These are phyloP conservation scores for Pythium aristosporum DNA, from an alignment of 352 stramenopile genomes.

Conservation along the genomic window DNA sequence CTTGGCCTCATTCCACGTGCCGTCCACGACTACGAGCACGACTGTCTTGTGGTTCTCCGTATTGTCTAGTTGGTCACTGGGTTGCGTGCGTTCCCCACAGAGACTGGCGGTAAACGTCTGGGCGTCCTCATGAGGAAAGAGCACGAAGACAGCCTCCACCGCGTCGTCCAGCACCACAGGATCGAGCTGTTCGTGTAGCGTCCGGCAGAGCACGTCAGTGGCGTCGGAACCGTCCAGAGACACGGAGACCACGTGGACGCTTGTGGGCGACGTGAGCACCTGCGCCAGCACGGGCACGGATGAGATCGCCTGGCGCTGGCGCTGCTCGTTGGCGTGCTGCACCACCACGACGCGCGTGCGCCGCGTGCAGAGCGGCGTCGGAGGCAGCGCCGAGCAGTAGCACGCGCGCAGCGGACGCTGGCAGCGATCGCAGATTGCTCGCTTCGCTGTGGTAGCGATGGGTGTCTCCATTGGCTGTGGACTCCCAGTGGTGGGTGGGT, in stretches of 20 bases:
- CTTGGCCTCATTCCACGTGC: slow-evolving; percentile 83
- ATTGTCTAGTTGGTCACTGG: not conserved
- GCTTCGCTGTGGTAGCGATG: slow-evolving; percentile 7
- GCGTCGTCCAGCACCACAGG: not conserved
- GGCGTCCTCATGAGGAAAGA: slow-evolving; percentile 20
- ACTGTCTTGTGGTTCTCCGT: not conserved
- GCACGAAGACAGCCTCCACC: slow-evolving; percentile 17
- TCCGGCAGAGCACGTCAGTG: slow-evolving; percentile 17
- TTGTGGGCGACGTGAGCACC: slow-evolving; percentile 29
- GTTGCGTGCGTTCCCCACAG: not conserved
- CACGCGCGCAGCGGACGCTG: slow-evolving; percentile 45
- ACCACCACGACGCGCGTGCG: slow-evolving; percentile 56
- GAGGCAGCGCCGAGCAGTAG: slow-evolving; percentile 54
- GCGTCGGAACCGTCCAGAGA: slow-evolving; percentile 31
- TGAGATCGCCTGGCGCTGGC: slow-evolving; percentile 54
- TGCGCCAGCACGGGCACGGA: slow-evolving; percentile 65
- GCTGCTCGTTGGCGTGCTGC: slow-evolving; percentile 61
- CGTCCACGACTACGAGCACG: slow-evolving; percentile 69
- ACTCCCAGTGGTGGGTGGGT: no score
- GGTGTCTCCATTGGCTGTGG: slow-evolving; percentile 8
- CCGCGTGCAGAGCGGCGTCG: slow-evolving; percentile 22
- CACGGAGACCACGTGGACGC: slow-evolving; percentile 40
- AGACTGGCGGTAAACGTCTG: slow-evolving; percentile 9
- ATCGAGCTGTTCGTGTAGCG: slow-evolving; percentile 1
- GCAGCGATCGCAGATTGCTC: slow-evolving; percentile 44